These are phyloP conservation scores for Globisporangium orthogonon DNA, from an alignment of 352 stramenopile species.

Conservation along the genomic window DNA sequence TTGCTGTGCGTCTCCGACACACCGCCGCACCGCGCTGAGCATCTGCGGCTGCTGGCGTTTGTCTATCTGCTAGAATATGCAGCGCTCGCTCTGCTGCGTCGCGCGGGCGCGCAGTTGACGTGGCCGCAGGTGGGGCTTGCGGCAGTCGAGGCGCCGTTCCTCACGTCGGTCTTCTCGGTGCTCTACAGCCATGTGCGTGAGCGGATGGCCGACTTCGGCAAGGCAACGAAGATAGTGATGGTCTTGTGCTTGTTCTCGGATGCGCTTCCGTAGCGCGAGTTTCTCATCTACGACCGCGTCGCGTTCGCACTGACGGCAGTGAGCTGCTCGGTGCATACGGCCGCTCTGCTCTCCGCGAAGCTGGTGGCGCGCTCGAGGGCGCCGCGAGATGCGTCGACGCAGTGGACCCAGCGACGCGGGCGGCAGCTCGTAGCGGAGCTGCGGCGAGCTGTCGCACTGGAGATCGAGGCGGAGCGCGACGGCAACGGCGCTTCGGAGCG, in stretches of 20 bases:
- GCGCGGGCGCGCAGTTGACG: slow-evolving; percentile 10
- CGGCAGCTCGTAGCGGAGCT: slow-evolving; percentile 4
- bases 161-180: slow-evolving; percentile 27
- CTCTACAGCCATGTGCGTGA: slow-evolving; percentile 21
- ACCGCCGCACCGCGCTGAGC: background rate
- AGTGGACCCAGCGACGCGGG: slow-evolving; percentile 3
- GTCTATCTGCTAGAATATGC: slow-evolving; percentile 24
- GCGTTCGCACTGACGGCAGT: slow-evolving; percentile 22
- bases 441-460: slow-evolving; percentile 2
- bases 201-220: too few relatives aligned
- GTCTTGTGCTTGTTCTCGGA: background rate
- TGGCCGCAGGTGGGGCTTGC: slow-evolving; percentile 17
- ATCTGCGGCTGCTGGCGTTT: slow-evolving; percentile 12
- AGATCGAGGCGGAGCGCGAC: background rate
- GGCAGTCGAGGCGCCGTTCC: slow-evolving; percentile 18
- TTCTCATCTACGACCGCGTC: slow-evolving; percentile 32
- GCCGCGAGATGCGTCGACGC: background rate
- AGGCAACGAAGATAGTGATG: too few relatives aligned
- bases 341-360: slow-evolving; percentile 26
- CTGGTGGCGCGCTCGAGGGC: slow-evolving; percentile 12
- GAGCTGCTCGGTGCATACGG: slow-evolving; percentile 24
- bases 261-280: slow-evolving; percentile 3
- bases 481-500: background rate
- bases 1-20: background rate
- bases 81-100: slow-evolving; percentile 13